Conservation (phyloP, 306 rosid species). For the Glycine tomentella region DNA sequence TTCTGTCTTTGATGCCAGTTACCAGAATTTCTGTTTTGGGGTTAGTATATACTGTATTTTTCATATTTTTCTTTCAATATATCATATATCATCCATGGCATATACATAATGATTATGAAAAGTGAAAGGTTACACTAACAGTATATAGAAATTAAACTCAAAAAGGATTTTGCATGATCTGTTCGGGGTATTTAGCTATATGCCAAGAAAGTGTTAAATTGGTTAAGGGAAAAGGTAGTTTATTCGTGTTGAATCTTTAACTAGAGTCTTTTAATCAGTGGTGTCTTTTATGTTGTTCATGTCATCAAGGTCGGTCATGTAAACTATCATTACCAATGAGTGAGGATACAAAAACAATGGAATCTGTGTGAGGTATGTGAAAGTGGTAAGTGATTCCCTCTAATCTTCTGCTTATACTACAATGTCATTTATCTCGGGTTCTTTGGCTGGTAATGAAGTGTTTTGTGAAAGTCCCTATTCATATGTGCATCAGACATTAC, state of each 20-base stretch:
- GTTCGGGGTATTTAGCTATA: neutral
- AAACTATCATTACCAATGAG: slow-evolving; percentile 51
- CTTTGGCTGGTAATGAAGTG: slow-evolving; percentile 16
- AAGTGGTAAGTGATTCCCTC: slow-evolving; percentile 47
- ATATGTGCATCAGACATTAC: neutral
- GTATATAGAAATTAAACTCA: neutral
- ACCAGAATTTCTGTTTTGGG: slow-evolving; percentile 77
- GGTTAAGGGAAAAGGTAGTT: slow-evolving; percentile 7
- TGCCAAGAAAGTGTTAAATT: neutral
- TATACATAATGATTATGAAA: slow-evolving; percentile 19
- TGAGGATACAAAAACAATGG: slow-evolving; percentile 52
- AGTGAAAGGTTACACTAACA: neutral
- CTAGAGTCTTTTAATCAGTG: slow-evolving; percentile 41
- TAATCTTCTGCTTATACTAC: neutral
- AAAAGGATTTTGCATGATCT: neutral
- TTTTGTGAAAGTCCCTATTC: slow-evolving; percentile 7
- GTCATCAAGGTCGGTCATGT: slow-evolving; percentile 50
- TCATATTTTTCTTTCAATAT: neutral
- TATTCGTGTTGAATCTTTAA: slow-evolving; percentile 32
- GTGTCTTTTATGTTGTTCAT: slow-evolving; percentile 45
- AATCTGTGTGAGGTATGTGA: slow-evolving; percentile 41
- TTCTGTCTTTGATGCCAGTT: slow-evolving; percentile 48
- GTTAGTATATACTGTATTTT: slow-evolving; percentile 59
- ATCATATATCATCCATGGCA: slow-evolving; percentile 26
- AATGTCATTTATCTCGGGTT: neutral